phyloP scores from a whole-genome alignment of 352 stramenopile genomes.

The Phytophthora pseudosyringae region DNA sequence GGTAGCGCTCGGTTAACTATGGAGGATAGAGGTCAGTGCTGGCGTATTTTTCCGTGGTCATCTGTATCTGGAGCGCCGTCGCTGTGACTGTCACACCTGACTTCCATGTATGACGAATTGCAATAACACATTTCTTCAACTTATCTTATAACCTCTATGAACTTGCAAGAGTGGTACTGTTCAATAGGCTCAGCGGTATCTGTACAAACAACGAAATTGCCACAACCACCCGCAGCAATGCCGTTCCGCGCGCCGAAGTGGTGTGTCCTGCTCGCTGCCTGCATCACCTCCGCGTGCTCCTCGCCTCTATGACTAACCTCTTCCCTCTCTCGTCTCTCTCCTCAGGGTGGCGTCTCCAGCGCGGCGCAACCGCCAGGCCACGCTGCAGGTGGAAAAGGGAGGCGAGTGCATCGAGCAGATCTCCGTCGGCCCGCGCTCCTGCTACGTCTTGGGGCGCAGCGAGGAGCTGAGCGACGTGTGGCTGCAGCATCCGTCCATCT shows the following conservation, averaged over 20 bases:
- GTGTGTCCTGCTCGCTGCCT: constrained; percentile 15
- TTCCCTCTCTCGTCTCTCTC: background rate
- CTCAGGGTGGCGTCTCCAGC: constrained; percentile 61
- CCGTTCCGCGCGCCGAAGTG: constrained; percentile 28
- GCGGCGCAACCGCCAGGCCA: constrained; percentile 48
- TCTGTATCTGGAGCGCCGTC: too few relatives aligned
- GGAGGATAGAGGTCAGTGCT: constrained; percentile 8
- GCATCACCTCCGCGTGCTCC: too few relatives aligned
- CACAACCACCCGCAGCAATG: constrained; percentile 12
- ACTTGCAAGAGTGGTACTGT: background rate
- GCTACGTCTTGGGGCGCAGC: constrained; percentile 80
- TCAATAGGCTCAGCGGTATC: too few relatives aligned
- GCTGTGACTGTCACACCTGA: too few relatives aligned
- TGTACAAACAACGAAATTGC: too few relatives aligned
- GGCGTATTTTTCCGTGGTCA: constrained; percentile 11
- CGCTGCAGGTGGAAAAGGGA: constrained; percentile 63
- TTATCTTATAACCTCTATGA: too few relatives aligned
- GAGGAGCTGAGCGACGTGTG: constrained; percentile 75
- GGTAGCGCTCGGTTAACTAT: constrained; percentile 4
- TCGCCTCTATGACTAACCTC: background rate
- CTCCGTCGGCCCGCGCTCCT: constrained; percentile 55
- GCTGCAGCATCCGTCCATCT: constrained; percentile 84
- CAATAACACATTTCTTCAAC: too few relatives aligned
- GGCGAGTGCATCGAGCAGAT: constrained; percentile 52
- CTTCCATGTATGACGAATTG: too few relatives aligned